Conservation (phyloP, 495 filamentous ascomycete genomes). For the Neurospora hispaniola region DNA sequence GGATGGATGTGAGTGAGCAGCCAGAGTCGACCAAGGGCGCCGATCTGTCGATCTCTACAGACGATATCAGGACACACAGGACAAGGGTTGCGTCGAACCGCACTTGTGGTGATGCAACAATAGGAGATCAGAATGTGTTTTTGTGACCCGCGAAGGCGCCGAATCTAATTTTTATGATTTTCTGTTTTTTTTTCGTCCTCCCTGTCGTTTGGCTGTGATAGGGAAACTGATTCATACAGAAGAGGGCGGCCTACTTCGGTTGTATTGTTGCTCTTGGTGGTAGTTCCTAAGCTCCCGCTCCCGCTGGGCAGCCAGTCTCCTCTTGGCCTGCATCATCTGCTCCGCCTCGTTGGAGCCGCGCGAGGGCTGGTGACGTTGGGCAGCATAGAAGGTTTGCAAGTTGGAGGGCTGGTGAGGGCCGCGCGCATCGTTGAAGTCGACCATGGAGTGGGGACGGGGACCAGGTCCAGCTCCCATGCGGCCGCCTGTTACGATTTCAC, state of each 20-base stretch:
- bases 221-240: constrained; percentile 43
- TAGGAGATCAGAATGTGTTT: constrained; percentile 10
- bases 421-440: constrained; percentile 64
- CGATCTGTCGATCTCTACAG: constrained; percentile 18
- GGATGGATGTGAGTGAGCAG: neutral
- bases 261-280: constrained; percentile 99
- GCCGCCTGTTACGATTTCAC: constrained; percentile 24
- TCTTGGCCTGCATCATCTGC: constrained; percentile 97
- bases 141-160: constrained; percentile 15
- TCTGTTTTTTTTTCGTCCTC: constrained; percentile 14
- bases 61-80: constrained; percentile 25
- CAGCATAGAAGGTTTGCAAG: constrained; percentile 86
- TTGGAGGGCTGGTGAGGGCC: constrained; percentile 66
- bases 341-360: constrained; percentile 87
- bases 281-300: constrained; percentile 99
- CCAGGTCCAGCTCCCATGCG: constrained; percentile 31
- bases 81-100: constrained; percentile 29
- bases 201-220: constrained; percentile 40
- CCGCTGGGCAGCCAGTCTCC: constrained; percentile 95
- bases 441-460: constrained; percentile 70
- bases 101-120: constrained; percentile 31
- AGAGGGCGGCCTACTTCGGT: constrained; percentile 79
- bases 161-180: constrained; percentile 24
- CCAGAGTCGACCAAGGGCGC: neutral
- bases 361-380: constrained; percentile 78